Base-by-base conservation (phyloP, 352 stramenopile species). In the Globisporangium cylindrosporum region DNA sequence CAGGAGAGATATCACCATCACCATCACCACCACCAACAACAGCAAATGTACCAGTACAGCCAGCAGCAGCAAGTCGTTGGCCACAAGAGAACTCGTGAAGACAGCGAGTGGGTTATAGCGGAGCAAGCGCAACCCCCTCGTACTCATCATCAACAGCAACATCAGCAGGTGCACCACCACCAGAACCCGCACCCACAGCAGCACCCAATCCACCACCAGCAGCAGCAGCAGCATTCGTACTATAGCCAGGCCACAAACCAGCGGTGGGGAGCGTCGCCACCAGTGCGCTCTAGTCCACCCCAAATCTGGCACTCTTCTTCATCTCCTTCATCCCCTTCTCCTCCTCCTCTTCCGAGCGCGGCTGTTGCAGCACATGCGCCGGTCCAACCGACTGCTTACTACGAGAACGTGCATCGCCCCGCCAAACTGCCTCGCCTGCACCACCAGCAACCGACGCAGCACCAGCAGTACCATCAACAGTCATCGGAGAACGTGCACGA, bases 1-100 rank as follows among this genome's bases (percentile, higher is more conserved):
- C 53, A 38, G 10, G 20, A 54, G 4, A 48, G 14, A 20, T 48
- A 49, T 49, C 41, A 36, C 32, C 32, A 36, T 4, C 29, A 36
- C 4, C 22, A 32, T 10, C 51, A 24, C 5, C 48, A 55, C 1
- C 48, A 25, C 3, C 48, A 55, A 27, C 48, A 27, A 27, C 54
- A 41, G 15, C 54, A 22, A 59, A 32, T 36, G 54, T 41, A 59
- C 18, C 15, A 41, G 15, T 29, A 58, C 14, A 18, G 36, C 24
- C 24, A 58, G n/a, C 48, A 55, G 48, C 49, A 57, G 24, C 54
- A 59, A 12, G 54, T 59, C 15, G 27, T 10, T 41, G 27, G 54
- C 7, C 27, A 41, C 3, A 59, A 59, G 27, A 22, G 54, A 24
- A 20, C 54, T 5, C 54, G 25, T 59, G 54, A 22, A n/a, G 14